These are phyloP conservation scores for Solioccasus polychromus DNA, from an alignment of 768 basidiomycete genomes.

Conservation along the genomic window DNA sequence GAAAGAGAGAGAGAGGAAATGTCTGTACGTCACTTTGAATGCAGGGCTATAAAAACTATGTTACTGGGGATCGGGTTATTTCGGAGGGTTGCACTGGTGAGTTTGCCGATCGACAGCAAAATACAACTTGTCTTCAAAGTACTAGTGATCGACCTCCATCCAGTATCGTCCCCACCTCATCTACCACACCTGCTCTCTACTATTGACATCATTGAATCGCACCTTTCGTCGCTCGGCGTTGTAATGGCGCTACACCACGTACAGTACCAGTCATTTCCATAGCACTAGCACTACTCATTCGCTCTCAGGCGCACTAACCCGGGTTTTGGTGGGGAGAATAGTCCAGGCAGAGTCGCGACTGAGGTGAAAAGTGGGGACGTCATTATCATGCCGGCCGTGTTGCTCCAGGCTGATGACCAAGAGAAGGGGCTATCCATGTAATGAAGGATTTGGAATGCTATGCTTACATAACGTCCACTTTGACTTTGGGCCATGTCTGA, in stretches of 20 bases:
- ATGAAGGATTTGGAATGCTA: conserved; percentile 37
- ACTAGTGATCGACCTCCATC: no score
- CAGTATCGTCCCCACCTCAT: conserved; percentile 35
- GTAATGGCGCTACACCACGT: conserved; percentile 45
- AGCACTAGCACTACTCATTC: no score
- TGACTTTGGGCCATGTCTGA: conserved; percentile 11
- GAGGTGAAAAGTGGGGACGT: conserved; percentile 38
- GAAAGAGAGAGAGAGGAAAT: background rate
- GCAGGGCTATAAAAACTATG: background rate
- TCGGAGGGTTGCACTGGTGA: no score
- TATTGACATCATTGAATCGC: conserved; percentile 31
- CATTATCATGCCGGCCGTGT: conserved; percentile 40
- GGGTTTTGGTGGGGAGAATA: conserved; percentile 41
- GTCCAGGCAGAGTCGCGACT: conserved; percentile 29
- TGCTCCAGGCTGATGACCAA: no score
- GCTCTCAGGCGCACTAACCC: conserved; percentile 32
- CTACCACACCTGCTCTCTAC: conserved; percentile 34
- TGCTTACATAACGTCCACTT: conserved; percentile 1
- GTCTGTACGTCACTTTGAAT: background rate
- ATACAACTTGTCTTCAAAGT: no score
- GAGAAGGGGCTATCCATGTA: no score
- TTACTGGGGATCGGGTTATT: conserved; percentile 7
- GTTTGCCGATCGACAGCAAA: no score
- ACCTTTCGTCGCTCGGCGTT: conserved; percentile 33
- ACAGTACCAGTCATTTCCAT: conserved; percentile 40